These are phyloP conservation scores for Areca catechu DNA, from an alignment of 176 grass and related monocot species.

Conservation along the genomic window DNA sequence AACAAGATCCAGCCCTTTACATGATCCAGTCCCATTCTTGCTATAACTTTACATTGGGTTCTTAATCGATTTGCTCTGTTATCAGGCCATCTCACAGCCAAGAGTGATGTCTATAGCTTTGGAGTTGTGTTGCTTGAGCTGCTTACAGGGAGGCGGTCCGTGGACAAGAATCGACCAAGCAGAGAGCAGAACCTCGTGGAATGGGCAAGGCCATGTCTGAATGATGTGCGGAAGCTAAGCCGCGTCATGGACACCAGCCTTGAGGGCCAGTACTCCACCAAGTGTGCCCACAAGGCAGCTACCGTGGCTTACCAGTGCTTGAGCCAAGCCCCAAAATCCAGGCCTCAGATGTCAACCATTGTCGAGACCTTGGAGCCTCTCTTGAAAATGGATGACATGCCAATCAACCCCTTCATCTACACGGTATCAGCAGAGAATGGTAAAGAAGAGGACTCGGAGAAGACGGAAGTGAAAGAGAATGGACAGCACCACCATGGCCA, in stretches of 20 bases:
- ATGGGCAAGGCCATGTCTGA: constrained; percentile 48
- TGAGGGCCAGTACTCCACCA: constrained; percentile 59
- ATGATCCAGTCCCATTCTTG: no score
- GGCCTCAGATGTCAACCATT: constrained; percentile 72
- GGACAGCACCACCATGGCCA: no score
- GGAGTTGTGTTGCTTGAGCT: constrained; percentile 82
- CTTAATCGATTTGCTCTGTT: neutral
- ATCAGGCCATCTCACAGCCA: constrained; percentile 55
- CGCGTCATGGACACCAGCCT: constrained; percentile 65
- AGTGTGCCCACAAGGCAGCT: constrained; percentile 53
- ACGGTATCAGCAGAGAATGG: constrained; percentile 24
- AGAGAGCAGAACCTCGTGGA: constrained; percentile 87
- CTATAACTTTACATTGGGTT: no score
- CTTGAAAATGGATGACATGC: constrained; percentile 41
- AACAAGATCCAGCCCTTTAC: neutral
- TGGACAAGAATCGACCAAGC: constrained; percentile 55
- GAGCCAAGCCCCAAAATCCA: constrained; percentile 53
- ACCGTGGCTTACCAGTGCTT: constrained; percentile 68
- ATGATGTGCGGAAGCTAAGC: constrained; percentile 41
- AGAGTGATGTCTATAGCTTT: constrained; percentile 91
- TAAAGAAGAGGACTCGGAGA: no score
- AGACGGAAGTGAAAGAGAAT: no score
- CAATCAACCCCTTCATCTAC: constrained; percentile 36
- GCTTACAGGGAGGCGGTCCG: constrained; percentile 44
- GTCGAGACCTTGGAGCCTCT: constrained; percentile 76